Conservation (phyloP, 2,329 filamentous ascomycete genomes). For the Bipolaris cookei region DNA sequence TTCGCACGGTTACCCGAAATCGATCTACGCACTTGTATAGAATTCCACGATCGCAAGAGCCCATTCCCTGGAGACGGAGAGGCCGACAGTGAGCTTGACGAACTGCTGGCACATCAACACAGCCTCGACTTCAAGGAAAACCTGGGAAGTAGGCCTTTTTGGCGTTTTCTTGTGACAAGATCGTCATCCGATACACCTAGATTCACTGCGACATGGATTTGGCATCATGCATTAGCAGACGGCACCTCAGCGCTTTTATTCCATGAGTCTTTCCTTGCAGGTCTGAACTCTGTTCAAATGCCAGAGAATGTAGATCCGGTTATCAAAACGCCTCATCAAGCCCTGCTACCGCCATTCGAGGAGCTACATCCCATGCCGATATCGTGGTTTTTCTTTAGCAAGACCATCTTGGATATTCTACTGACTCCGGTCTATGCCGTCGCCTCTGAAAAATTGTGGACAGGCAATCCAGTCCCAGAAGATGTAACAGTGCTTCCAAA, state of each 20-base stretch:
- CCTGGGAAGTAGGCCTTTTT: constrained; percentile 47
- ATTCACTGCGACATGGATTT: constrained; percentile 56
- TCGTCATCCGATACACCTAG: constrained; percentile 7
- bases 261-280: constrained; percentile 51
- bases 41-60: constrained; percentile 36
- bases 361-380: constrained; percentile 50
- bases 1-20: constrained; percentile 55
- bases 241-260: constrained; percentile 55
- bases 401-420: constrained; percentile 43
- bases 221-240: constrained; percentile 58
- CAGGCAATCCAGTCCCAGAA: constrained; percentile 27
- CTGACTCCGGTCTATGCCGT: constrained; percentile 34
- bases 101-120: constrained; percentile 52
- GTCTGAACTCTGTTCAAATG: constrained; percentile 29
- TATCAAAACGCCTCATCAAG: constrained; percentile 16
- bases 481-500: constrained; percentile 17
- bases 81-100: constrained; percentile 52
- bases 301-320: constrained; percentile 6
- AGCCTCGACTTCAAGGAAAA: constrained; percentile 47
- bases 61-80: constrained; percentile 26
- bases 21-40: constrained; percentile 49
- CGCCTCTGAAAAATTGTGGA: constrained; percentile 29
- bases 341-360: constrained; percentile 53
- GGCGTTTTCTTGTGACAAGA: constrained; percentile 51
- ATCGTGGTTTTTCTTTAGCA: constrained; percentile 46